Percentiles rank a stretch among this genome's conserved stretches.
These are phyloP conservation scores for Lactarius vividus DNA, from an alignment of 768 basidiomycete genomes.

Conservation along the genomic window DNA sequence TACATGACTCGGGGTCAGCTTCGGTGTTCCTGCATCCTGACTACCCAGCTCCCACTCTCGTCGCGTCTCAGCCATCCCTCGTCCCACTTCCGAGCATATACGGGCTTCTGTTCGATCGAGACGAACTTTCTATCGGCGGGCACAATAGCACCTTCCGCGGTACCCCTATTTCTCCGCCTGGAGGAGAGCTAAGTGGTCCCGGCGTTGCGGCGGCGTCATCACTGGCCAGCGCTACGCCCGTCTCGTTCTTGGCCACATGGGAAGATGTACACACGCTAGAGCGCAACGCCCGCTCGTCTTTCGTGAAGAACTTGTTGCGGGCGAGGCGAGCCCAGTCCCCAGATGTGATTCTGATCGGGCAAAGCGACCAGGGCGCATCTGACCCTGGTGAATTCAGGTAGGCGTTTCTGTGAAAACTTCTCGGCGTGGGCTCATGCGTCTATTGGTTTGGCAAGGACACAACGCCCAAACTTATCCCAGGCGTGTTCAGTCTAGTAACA, in stretches of 20 bases:
- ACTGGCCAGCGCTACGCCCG: conserved; percentile 9
- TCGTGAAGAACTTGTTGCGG: not conserved
- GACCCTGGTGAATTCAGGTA: not conserved
- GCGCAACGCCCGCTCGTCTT: conserved; percentile 15
- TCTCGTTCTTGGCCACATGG: conserved; percentile 23
- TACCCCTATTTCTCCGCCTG: not conserved
- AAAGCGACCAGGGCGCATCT: not conserved
- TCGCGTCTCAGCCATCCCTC: conserved; percentile 1
- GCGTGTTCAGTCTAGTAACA: not conserved
- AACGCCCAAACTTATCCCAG: not conserved
- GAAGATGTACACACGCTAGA: conserved; percentile 22
- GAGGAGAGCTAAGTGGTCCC: not conserved
- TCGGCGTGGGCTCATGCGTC: not conserved
- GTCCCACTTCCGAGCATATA: conserved; percentile 18
- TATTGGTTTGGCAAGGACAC: not conserved
- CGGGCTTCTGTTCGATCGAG: conserved; percentile 18
- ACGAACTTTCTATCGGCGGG: not conserved
- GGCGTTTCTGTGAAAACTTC: not conserved
- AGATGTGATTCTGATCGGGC: not conserved
- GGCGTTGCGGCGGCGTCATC: not conserved
- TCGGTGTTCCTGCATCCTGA: not conserved
- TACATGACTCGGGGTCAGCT: not conserved
- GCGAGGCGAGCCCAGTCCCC: not conserved
- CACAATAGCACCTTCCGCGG: not conserved
- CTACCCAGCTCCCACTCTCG: not conserved